phyloP scores from a whole-genome alignment of 2,329 filamentous ascomycete genomes.

The Pseudocercospora fijiensis region DNA sequence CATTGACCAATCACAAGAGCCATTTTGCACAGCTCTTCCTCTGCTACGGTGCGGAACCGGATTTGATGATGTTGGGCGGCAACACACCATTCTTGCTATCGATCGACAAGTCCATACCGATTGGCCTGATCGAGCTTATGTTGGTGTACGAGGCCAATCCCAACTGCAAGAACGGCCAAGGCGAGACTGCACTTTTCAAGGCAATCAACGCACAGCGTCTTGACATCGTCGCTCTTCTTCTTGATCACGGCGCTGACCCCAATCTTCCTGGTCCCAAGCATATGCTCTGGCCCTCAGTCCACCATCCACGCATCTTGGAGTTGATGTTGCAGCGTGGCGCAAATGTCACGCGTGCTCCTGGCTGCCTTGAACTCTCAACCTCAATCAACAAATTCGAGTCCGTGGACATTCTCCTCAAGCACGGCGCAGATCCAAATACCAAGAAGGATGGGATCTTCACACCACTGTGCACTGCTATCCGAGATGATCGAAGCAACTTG shows the following conservation, averaged over 20 bases:
- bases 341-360: constrained; percentile 60
- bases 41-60: constrained; percentile 59
- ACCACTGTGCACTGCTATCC: constrained; percentile 66
- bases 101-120: constrained; percentile 60
- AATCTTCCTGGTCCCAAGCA: constrained; percentile 57
- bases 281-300: constrained; percentile 66
- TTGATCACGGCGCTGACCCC: constrained; percentile 63
- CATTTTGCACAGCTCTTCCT: constrained; percentile 61
- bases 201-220: constrained; percentile 58
- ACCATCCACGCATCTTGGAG: constrained; percentile 59
- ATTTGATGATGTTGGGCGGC: constrained; percentile 55
- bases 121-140: constrained; percentile 58
- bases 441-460: constrained; percentile 65
- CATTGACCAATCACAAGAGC: constrained; percentile 52
- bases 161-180: constrained; percentile 60
- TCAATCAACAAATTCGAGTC: constrained; percentile 62
- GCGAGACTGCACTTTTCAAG: constrained; percentile 63
- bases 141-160: constrained; percentile 60
- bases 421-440: constrained; percentile 62
- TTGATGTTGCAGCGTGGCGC: constrained; percentile 55
- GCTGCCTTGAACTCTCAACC: constrained; percentile 67
- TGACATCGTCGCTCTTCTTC: constrained; percentile 55
- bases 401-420: constrained; percentile 60
- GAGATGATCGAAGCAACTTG: constrained; percentile 63
- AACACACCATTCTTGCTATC: constrained; percentile 61